Evolutionary conservation across 331 rosid species (phyloP).

Genomic region (Saraca asoca): DNA sequence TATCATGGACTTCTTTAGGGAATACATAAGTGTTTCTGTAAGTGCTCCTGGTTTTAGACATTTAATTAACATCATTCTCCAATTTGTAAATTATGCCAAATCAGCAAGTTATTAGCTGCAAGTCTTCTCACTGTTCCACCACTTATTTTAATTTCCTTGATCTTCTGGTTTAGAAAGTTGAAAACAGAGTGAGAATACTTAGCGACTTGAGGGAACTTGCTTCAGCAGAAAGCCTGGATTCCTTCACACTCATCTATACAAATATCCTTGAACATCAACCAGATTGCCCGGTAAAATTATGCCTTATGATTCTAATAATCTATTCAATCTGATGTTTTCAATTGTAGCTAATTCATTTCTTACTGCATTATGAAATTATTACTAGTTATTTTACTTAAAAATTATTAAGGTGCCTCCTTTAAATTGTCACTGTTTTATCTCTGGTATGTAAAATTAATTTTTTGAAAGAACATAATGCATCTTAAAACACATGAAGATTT

Average conservation of each 20-base stretch:
- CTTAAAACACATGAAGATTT: conserved; percentile 11
- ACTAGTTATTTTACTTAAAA: too few relatives aligned
- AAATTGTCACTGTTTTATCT: neutral
- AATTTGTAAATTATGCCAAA: conserved; percentile 6
- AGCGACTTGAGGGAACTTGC: conserved; percentile 93
- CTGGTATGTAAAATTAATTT: conserved; percentile 13
- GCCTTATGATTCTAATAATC: conserved; percentile 23
- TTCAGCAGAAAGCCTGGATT: conserved; percentile 94
- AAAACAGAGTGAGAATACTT: conserved; percentile 71
- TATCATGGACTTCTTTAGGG: conserved; percentile 94
- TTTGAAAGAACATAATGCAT: neutral
- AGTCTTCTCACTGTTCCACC: conserved; percentile 17
- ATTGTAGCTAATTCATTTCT: neutral
- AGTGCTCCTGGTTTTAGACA: conserved; percentile 41
- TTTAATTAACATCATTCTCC: conserved; percentile 17
- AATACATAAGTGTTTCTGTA: conserved; percentile 83
- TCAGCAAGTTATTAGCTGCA: conserved; percentile 1
- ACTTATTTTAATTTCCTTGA: conserved; percentile 33
- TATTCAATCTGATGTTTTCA: conserved; percentile 1
- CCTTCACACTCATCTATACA: conserved; percentile 80
- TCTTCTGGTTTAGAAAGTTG: conserved; percentile 72
- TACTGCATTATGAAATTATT: too few relatives aligned
- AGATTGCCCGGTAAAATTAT: conserved; percentile 85
- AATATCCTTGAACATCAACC: conserved; percentile 97
- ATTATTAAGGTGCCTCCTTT: too few relatives aligned